Evolutionary conservation across 331 rosid genomes (phyloP).

Genomic region (Prunus yedoensis): DNA sequence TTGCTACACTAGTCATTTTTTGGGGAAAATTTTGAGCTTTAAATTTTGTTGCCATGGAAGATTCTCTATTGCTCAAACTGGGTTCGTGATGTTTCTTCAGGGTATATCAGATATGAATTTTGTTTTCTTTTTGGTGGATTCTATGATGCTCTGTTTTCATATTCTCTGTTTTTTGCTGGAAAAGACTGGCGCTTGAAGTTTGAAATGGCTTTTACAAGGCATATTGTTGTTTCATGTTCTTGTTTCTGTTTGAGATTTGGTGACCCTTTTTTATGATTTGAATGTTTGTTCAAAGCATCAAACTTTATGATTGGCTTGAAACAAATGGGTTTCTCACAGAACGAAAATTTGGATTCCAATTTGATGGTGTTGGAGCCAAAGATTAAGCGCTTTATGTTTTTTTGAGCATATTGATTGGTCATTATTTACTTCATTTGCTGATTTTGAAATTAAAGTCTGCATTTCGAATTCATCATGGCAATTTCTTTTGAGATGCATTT

Average conservation of each 20-base stretch:
- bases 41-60: not conserved
- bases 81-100: slow-evolving; percentile 10
- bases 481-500: not conserved
- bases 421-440: not conserved
- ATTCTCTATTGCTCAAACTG: slow-evolving; percentile 14
- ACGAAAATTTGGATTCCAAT: not conserved
- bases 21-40: slow-evolving; percentile 6
- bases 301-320: slow-evolving; percentile 4
- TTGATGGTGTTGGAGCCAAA: not conserved
- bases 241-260: slow-evolving; percentile 7
- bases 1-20: slow-evolving; percentile 8
- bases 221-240: slow-evolving; percentile 12
- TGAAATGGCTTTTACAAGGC: not conserved
- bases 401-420: not conserved
- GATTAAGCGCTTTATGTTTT: slow-evolving; percentile 1
- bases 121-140: slow-evolving; percentile 6
- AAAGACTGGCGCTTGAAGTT: not conserved
- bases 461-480: not conserved
- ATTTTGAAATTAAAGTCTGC: not conserved
- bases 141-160: slow-evolving; percentile 9
- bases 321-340: slow-evolving; percentile 2
- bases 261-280: not conserved
- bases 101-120: not conserved
- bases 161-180: slow-evolving; percentile 19
- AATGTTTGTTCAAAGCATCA: not conserved